A percentile compares a stretch with the other conserved stretches of the same genome.
These are phyloP conservation scores for Orbilia javanica DNA, from an alignment of 2,329 filamentous ascomycete species.

Conservation along the genomic window DNA sequence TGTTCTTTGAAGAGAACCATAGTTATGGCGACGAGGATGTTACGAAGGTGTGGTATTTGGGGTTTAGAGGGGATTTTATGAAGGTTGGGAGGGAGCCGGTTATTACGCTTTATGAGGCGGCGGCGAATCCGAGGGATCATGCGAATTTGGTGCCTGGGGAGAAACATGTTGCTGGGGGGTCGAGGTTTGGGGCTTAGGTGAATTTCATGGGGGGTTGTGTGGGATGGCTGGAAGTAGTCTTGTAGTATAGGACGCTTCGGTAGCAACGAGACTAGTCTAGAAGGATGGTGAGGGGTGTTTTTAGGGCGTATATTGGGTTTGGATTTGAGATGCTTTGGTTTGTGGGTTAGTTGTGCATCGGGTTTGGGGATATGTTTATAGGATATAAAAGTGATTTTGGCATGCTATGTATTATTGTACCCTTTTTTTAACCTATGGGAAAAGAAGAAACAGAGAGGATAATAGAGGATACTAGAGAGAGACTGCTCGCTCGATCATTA, in stretches of 20 bases:
- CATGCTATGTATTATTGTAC: not conserved
- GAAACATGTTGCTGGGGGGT: constrained; percentile 43
- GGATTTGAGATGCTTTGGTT: not conserved
- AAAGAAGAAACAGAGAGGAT: no score
- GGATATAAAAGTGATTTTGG: not conserved
- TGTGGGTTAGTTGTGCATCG: no score
- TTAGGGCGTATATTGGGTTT: not conserved
- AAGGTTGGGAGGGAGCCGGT: constrained; percentile 83
- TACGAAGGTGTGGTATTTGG: constrained; percentile 83
- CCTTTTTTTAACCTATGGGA: not conserved
- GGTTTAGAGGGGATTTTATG: constrained; percentile 96
- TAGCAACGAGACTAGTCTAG: not conserved
- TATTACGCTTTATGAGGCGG: constrained; percentile 92
- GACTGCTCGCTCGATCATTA: not conserved
- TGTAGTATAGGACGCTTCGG: no score
- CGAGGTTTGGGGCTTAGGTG: constrained; percentile 42
- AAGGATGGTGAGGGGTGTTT: not conserved
- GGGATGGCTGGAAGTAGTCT: no score
- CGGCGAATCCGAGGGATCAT: constrained; percentile 91
- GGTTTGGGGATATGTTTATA: not conserved
- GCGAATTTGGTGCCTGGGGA: constrained; percentile 65
- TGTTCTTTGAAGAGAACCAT: constrained; percentile 93
- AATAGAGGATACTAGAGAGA: no score
- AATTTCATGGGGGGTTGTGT: no score
- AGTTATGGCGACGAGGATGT: constrained; percentile 80